Percentiles rank a stretch among this genome's conserved stretches.
These are phyloP conservation scores for Psilocybe mexicana DNA, from an alignment of 1,284 basidiomycete species.

Conservation along the genomic window DNA sequence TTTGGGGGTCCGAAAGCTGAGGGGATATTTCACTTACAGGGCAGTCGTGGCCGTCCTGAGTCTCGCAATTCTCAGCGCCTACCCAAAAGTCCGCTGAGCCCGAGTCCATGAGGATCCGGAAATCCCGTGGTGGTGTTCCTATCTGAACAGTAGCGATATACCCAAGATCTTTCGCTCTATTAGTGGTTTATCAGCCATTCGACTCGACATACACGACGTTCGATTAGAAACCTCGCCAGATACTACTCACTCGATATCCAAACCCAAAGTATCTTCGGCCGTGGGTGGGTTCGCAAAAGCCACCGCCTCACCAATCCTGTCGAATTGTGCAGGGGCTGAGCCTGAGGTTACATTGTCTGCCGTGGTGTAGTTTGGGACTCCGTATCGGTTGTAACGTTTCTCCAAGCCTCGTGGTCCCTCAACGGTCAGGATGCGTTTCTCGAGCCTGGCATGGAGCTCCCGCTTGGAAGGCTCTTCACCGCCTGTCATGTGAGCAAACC, in stretches of 20 bases:
- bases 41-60: slow-evolving; percentile 46
- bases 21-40: slow-evolving; percentile 32
- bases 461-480: slow-evolving; percentile 49
- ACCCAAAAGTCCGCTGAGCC: slow-evolving; percentile 89
- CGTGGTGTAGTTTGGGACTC: slow-evolving; percentile 23
- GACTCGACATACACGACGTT: too few relatives aligned
- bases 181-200: not conserved
- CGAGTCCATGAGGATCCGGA: slow-evolving; percentile 81
- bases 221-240: too few relatives aligned
- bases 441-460: slow-evolving; percentile 51
- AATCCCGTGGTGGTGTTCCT: slow-evolving; percentile 74
- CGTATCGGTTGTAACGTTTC: slow-evolving; percentile 38
- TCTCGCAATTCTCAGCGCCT: slow-evolving; percentile 56
- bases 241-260: slow-evolving; percentile 65
- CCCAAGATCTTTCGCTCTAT: slow-evolving; percentile 46
- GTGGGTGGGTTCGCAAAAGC: slow-evolving; percentile 55
- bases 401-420: slow-evolving; percentile 35
- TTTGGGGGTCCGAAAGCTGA: too few relatives aligned
- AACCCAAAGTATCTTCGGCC: slow-evolving; percentile 61
- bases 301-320: slow-evolving; percentile 27
- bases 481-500: slow-evolving; percentile 71
- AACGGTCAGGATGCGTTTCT: slow-evolving; percentile 50
- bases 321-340: too few relatives aligned
- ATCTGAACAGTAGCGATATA: slow-evolving; percentile 77
- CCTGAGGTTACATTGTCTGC: too few relatives aligned